Conservation (phyloP, 306 rosid species). For the Vicia faba region DNA sequence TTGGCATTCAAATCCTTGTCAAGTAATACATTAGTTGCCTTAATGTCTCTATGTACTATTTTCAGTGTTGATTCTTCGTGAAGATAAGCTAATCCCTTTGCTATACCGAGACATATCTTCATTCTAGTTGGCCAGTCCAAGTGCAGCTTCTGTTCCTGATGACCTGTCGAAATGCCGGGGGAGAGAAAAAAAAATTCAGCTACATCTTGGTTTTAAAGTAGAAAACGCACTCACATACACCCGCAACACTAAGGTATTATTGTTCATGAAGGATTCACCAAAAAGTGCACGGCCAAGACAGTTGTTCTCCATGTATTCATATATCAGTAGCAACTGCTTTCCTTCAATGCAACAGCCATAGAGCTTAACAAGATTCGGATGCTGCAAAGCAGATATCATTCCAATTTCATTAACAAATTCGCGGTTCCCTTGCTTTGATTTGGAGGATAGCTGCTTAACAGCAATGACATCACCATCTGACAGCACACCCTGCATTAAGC, state of each 20-base stretch:
- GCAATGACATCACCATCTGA: slow-evolving; percentile 71
- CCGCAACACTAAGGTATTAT: not conserved
- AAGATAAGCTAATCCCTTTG: slow-evolving; percentile 72
- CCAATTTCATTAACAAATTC: slow-evolving; percentile 84
- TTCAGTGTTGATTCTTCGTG: slow-evolving; percentile 81
- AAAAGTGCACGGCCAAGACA: slow-evolving; percentile 81
- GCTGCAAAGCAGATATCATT: slow-evolving; percentile 85
- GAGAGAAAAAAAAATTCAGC: not conserved
- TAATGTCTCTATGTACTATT: slow-evolving; percentile 83
- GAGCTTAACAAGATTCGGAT: slow-evolving; percentile 79
- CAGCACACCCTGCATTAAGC: slow-evolving; percentile 55
- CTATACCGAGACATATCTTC: slow-evolving; percentile 70
- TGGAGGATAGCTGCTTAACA: slow-evolving; percentile 77
- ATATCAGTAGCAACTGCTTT: slow-evolving; percentile 66
- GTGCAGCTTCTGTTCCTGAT: slow-evolving; percentile 43
- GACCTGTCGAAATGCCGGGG: slow-evolving; percentile 37
- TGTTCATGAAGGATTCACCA: slow-evolving; percentile 43
- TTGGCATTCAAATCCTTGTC: slow-evolving; percentile 69
- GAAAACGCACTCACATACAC: not conserved
- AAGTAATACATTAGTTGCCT: slow-evolving; percentile 74
- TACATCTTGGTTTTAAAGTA: slow-evolving; percentile 10
- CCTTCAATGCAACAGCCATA: slow-evolving; percentile 88
- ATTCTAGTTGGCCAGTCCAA: slow-evolving; percentile 72
- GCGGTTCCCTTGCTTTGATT: slow-evolving; percentile 83
- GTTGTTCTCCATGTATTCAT: slow-evolving; percentile 88